These are phyloP conservation scores for Plantago lanceolata DNA, from an alignment of 305 asterid species.

Conservation along the genomic window DNA sequence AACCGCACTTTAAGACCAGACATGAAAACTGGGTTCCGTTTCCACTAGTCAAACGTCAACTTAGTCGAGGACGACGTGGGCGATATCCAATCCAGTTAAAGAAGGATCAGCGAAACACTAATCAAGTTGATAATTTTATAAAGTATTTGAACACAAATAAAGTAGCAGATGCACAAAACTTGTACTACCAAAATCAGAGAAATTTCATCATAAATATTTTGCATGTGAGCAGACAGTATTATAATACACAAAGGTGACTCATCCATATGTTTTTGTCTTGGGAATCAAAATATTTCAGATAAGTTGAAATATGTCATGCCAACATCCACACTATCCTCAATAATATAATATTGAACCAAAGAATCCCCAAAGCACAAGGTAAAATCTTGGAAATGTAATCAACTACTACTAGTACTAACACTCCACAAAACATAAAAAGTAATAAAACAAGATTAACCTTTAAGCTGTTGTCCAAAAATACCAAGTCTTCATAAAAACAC, in stretches of 20 bases:
- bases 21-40: constrained; percentile 7
- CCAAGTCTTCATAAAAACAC: neutral
- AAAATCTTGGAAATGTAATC: constrained; percentile 14
- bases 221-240: constrained; percentile 12
- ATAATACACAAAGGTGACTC: neutral
- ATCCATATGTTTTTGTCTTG: constrained; percentile 12
- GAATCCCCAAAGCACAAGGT: constrained; percentile 5
- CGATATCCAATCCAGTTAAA: constrained; percentile 9
- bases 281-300: constrained; percentile 14
- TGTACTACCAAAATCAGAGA: neutral
- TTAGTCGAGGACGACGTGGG: constrained; percentile 1
- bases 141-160: neutral
- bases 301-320: constrained; percentile 14
- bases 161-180: constrained; percentile 7
- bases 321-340: constrained; percentile 8
- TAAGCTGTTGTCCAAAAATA: neutral
- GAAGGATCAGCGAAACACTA: neutral
- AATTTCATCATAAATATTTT: constrained; percentile 1
- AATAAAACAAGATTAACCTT: constrained; percentile 9
- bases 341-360: neutral
- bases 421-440: constrained; percentile 5
- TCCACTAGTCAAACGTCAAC: constrained; percentile 9
- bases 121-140: neutral
- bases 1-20: neutral
- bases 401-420: too few relatives aligned